Base-by-base conservation (phyloP, 345 rosid genomes). In the Raphanus raphanistrum region DNA sequence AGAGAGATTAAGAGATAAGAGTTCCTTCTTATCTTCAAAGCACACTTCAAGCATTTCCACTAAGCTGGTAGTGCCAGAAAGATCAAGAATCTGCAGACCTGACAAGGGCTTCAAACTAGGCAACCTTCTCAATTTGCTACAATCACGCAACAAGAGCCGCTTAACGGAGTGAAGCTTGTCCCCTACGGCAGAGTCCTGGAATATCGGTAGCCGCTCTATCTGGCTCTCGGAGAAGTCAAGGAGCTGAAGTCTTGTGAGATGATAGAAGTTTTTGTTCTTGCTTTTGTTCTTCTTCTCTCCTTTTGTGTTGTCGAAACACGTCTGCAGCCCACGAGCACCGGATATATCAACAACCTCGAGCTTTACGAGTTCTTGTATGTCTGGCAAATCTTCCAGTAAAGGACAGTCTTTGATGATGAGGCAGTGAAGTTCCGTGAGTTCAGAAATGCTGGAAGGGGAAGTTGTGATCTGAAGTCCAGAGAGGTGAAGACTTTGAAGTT, bases 301-400 rank as follows among this genome's bases (percentile, higher is more conserved):
- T 4, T 29, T 4, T 38, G 55, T 28, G 55, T 61, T 69, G 70
- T 84, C 84, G 13, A 63, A 72, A 55, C 82, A 68, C 17, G 41
- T 86, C 4, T 6, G 21, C 32, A 88, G 80, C 8, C 82, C 75
- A 61, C 27, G 59, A 58, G 77, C 75, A 15, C 87, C 91, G 61
- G 87, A 87, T 25, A 88, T 32, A 82, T 87, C 90, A 54, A 90
- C 74, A 60, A 86, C 83, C 82, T 86, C 89, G 32, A 90, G 88
- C 0, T 81, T 2, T 4, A 0, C 3, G 54, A 88, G 81, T 0
- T 64, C 26, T 7, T 48, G 76, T 50, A 88, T 68, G 59, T 55
- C 57, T 33, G 90, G 89, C 69, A 88, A 71, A 12, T 33, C 75
- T 74, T 68, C 9, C 72, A 90, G 66, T 33, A 31, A 26, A 71